phyloP scores from a whole-genome alignment of 768 basidiomycete genomes.

The Mycena filopes region DNA sequence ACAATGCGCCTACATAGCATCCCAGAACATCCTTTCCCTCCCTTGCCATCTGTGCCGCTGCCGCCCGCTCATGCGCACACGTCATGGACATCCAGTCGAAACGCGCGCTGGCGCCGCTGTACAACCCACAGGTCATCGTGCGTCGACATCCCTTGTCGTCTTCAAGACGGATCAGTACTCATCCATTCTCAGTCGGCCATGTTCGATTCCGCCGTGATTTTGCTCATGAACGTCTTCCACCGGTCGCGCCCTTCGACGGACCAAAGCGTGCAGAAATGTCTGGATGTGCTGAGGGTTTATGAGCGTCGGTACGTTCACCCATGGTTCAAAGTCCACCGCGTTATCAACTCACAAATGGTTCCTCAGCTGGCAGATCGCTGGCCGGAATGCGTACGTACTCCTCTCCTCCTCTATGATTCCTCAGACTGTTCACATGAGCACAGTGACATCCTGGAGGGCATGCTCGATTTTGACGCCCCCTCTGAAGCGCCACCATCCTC shows the following conservation, averaged over 20 bases:
- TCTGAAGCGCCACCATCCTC: conserved; percentile 1
- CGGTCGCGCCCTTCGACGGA: conserved; percentile 23
- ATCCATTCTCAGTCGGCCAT: conserved; percentile 10
- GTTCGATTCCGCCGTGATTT: conserved; percentile 23
- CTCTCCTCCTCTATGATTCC: no score
- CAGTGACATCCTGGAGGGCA: conserved; percentile 28
- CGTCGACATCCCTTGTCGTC: not conserved
- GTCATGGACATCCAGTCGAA: conserved; percentile 70
- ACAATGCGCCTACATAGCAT: not conserved
- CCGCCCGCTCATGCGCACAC: conserved; percentile 85
- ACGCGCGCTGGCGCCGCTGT: conserved; percentile 39
- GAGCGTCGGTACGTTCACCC: conserved; percentile 18
- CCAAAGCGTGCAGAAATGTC: conserved; percentile 23
- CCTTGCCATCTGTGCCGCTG: conserved; percentile 80
- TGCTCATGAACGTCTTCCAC: conserved; percentile 28
- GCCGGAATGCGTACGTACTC: conserved; percentile 17
- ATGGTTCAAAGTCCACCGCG: not conserved
- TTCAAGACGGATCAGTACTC: not conserved
- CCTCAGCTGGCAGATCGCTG: conserved; percentile 26
- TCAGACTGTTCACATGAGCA: no score
- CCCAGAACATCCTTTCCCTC: conserved; percentile 59
- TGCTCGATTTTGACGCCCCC: conserved; percentile 10
- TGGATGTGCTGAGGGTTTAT: conserved; percentile 23
- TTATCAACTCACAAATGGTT: not conserved
- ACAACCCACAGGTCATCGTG: conserved; percentile 26